These are phyloP conservation scores for Phalaenopsis equestris DNA, from an alignment of 106 monocot genomes.

Conservation along the genomic window DNA sequence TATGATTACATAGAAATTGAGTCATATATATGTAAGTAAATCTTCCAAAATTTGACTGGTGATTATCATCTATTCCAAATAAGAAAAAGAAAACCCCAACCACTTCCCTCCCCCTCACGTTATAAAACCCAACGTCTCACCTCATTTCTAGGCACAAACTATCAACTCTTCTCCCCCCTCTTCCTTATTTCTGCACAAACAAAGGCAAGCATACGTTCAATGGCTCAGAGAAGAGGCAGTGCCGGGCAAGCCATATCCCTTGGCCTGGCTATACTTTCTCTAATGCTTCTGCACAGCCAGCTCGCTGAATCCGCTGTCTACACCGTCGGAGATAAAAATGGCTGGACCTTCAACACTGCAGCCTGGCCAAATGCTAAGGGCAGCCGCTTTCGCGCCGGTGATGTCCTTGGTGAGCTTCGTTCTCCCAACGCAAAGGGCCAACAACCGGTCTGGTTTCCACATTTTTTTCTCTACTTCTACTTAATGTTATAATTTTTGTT, in stretches of 20 bases:
- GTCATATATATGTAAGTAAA: too few species aligned
- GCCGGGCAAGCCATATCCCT: background rate
- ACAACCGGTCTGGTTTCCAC: too few species aligned
- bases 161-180: background rate
- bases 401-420: constrained; percentile 22
- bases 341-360: constrained; percentile 36
- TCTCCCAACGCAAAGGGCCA: background rate
- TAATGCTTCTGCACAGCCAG: constrained; percentile 4
- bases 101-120: background rate
- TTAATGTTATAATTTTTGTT: background rate
- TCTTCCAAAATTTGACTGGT: too few species aligned
- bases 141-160: background rate
- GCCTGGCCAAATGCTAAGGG: constrained; percentile 15
- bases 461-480: too few species aligned
- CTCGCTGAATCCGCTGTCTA: constrained; percentile 8
- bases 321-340: constrained; percentile 20
- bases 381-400: constrained; percentile 33
- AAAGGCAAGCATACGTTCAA: background rate
- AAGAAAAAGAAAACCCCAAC: too few species aligned
- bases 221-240: constrained; percentile 25
- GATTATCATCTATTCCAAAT: too few species aligned
- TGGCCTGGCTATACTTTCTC: background rate
- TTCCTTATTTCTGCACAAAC: background rate
- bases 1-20: too few species aligned
- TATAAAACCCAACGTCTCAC: background rate